A percentile compares a stretch with the other conserved stretches of the same genome.
Evolutionary conservation across 1,284 basidiomycete genomes (phyloP).

Genomic region (Ganoderma sinense): DNA sequence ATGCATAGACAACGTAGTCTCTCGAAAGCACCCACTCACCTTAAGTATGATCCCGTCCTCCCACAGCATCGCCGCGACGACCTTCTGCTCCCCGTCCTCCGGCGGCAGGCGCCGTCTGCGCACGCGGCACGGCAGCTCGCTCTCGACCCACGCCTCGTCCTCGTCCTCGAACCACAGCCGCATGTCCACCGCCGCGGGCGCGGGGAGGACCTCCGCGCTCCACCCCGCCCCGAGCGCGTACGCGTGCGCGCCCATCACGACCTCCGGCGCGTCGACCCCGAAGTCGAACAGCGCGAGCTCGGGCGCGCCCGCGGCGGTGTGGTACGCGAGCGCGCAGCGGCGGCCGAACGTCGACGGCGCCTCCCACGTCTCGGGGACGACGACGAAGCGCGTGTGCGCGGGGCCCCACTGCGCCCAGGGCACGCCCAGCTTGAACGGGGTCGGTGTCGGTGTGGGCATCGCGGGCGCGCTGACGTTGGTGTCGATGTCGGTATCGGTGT

Average conservation of each 20-base stretch:
- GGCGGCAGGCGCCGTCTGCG: not conserved
- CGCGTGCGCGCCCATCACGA: no score
- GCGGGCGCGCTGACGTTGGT: no score
- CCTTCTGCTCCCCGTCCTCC: not conserved
- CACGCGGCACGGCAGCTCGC: constrained; percentile 3
- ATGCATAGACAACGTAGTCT: no score
- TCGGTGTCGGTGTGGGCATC: not conserved
- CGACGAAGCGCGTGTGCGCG: constrained; percentile 2
- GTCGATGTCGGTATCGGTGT: not conserved
- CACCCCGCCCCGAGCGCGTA: not conserved
- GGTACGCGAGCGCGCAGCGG: constrained; percentile 7
- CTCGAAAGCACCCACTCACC: not conserved
- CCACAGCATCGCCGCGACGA: constrained; percentile 8
- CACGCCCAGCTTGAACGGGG: not conserved
- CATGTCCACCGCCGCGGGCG: constrained; percentile 3
- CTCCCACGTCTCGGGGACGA: constrained; percentile 9
- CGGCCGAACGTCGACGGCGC: constrained; percentile 15
- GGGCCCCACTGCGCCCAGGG: constrained; percentile 15
- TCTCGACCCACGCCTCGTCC: not conserved
- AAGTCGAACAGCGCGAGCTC: constrained; percentile 12
- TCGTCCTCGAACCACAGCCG: constrained; percentile 6
- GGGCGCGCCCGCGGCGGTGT: not conserved
- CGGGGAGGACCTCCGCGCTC: not conserved
- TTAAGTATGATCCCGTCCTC: constrained; percentile 14
- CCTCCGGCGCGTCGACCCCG: not conserved